Evolutionary conservation across 2,329 filamentous ascomycete genomes (phyloP), one percentile per base, ranked within the genome.

Genomic region (Celoporthe dispersa): DNA sequence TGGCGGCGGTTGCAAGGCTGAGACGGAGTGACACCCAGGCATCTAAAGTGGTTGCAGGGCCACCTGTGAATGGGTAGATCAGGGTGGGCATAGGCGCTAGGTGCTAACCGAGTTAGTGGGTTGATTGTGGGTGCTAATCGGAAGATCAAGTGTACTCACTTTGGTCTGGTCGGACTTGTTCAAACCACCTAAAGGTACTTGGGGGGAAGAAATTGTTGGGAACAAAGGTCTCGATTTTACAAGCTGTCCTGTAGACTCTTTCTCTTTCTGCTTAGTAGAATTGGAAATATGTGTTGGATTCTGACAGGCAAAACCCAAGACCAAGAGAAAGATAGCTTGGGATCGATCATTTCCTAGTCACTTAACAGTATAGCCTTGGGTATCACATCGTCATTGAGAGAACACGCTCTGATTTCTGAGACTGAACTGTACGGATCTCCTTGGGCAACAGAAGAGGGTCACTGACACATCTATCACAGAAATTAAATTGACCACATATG

Each of bases 41-140:
- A 33, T 55, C 59, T 60, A 67, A 63, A 70, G 69, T 60, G 57
- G 57, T 48, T 68, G 61, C 44, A 65, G 57, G 12, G 67, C 53
- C 14, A 19, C 57, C 57, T 5, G 67, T 39, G 67, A 55, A 51
- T 44, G 57, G 64, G 25, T 28, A 57, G 55, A 60, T 28, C 39
- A 37, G 44, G 37, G 67, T 68, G 67, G 67, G 61, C 51, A 35
- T 55, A 25, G 33, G 57, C 19, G 57, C 57, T 37, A 37, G 57
- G 61, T 66, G 53, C 28, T 68, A 68, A 62, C 61, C 44, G 48
- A n/a, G 39, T 22, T n/a, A 39, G 41, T 37, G 65, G 60, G 33
- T 64, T 14, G 14, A 19, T 12, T 19, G 33, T 33, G 22, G 57
- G 31, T 37, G 22, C 22, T 8, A 60, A 37, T 37, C 3, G 33